These are phyloP conservation scores for Aspergillus sergii DNA, from an alignment of 2,329 filamentous ascomycete genomes.

Conservation along the genomic window DNA sequence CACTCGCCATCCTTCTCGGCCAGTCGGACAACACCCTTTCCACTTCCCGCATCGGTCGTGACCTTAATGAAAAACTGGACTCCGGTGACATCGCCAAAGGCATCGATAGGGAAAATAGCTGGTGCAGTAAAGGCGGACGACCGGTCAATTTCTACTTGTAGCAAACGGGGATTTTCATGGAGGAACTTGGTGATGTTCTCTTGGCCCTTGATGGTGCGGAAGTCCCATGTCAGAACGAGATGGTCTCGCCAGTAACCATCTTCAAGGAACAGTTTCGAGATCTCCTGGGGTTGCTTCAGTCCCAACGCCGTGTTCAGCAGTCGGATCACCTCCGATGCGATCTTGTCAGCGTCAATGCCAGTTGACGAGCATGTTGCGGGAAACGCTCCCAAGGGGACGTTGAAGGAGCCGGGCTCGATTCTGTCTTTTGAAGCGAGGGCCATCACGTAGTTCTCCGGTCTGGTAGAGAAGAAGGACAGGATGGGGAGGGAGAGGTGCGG, in stretches of 20 bases:
- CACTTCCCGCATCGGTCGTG: slow-evolving; percentile 57
- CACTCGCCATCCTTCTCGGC: slow-evolving; percentile 49
- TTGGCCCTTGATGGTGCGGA: slow-evolving; percentile 56
- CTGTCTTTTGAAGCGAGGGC: slow-evolving; percentile 43
- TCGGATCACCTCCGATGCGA: slow-evolving; percentile 42
- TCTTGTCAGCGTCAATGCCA: slow-evolving; percentile 37
- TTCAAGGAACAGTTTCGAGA: slow-evolving; percentile 51
- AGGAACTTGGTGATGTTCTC: slow-evolving; percentile 42
- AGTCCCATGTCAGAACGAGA: slow-evolving; percentile 58
- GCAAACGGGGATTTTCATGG: slow-evolving; percentile 45
- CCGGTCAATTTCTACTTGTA: slow-evolving; percentile 50
- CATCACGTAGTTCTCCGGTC: slow-evolving; percentile 2
- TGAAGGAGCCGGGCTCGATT: slow-evolving; percentile 57
- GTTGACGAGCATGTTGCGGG: slow-evolving; percentile 40
- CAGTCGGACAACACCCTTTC: slow-evolving; percentile 60
- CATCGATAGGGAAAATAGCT: slow-evolving; percentile 52
- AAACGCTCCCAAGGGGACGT: slow-evolving; percentile 50
- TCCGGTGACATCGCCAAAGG: slow-evolving; percentile 51
- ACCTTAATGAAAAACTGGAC: slow-evolving; percentile 61
- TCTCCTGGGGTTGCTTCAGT: slow-evolving; percentile 33
- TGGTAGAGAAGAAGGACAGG: not conserved
- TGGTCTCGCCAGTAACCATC: slow-evolving; percentile 63
- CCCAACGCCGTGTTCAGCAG: slow-evolving; percentile 44
- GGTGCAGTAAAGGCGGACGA: slow-evolving; percentile 51
- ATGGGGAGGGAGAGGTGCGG: not conserved